Base-by-base conservation (phyloP, 306 rosid species). In the Rosa lucieae region DNA sequence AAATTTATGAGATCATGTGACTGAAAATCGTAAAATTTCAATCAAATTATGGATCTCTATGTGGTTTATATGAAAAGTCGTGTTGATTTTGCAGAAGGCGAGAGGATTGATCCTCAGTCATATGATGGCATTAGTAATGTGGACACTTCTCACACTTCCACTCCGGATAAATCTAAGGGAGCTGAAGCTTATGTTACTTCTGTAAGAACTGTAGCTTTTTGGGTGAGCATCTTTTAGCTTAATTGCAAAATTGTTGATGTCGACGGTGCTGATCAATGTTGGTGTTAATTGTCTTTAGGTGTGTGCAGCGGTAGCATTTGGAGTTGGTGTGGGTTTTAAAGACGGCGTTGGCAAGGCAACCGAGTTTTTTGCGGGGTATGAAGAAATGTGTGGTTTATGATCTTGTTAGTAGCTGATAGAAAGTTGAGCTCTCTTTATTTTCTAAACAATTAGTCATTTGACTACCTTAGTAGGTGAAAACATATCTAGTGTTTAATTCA, bases 311-410 rank as follows among this genome's bases (percentile, higher is more conserved):
- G 89, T 91, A 71, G 96, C 94, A 66, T 95, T 95, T 85, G 99
- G 99, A 40, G 51, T 91, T 39, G 94, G 94, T 72, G 47, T 92
- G 86, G 98, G 98, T 70, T 85, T 89, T 37, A 91, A 84, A 81
- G 98, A 91, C 3, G 99, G 98, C 37, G 71, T 77, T 77, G 97
- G 65, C 75, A 92, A 91, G 86, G 96, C 97, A 32, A 65, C 97
- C 0, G 98, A 95, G 78, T 95, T 92, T 84, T 91, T 91, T 67
- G 92, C 99, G 0, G 99, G 99, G 99, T 95, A 92, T 72, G 91
- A 35, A 4, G 69, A 67, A 26, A 78, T 69, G 80, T 82, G 21
- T 17, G 46, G 61, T 69, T 32, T 76, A 7, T 18, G 59, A 26
- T 32, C 2, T 11, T 68, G 8, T 14, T 49, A 49, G 13, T 62